Conservation (phyloP, 257 asterid species). For the Plantago elongata region DNA sequence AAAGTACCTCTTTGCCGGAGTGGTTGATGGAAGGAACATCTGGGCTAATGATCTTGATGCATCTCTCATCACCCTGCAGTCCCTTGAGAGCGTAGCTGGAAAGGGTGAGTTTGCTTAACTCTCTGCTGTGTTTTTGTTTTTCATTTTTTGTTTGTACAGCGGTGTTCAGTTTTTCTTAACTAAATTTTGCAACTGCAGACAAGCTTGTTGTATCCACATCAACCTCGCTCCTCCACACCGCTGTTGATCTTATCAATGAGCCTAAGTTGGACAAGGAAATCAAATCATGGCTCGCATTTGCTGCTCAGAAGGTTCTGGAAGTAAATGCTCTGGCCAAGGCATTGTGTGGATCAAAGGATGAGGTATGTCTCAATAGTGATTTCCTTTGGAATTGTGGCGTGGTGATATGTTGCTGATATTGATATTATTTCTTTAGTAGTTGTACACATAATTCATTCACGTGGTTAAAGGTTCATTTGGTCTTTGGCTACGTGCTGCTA, state of each 20-base stretch:
- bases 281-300: slow-evolving; percentile 78
- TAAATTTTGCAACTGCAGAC: slow-evolving; percentile 30
- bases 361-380: slow-evolving; percentile 31
- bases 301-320: slow-evolving; percentile 73
- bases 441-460: no score
- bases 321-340: slow-evolving; percentile 80
- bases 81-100: slow-evolving; percentile 62
- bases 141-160: not conserved
- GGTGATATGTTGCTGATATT: no score
- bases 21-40: slow-evolving; percentile 76
- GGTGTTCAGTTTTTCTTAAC: not conserved
- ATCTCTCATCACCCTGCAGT: slow-evolving; percentile 45
- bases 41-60: slow-evolving; percentile 73
- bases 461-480: not conserved
- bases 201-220: slow-evolving; percentile 76
- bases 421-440: no score
- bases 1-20: slow-evolving; percentile 63
- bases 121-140: not conserved
- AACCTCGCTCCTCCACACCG: slow-evolving; percentile 67
- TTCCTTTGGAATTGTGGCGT: not conserved
- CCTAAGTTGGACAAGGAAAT: slow-evolving; percentile 63
- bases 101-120: slow-evolving; percentile 36
- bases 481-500: not conserved
- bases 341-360: slow-evolving; percentile 53
- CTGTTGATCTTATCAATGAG: slow-evolving; percentile 65